These are phyloP conservation scores for Tetrahymena malaccensis DNA, from an alignment of 73 alveolate species.

Conservation along the genomic window DNA sequence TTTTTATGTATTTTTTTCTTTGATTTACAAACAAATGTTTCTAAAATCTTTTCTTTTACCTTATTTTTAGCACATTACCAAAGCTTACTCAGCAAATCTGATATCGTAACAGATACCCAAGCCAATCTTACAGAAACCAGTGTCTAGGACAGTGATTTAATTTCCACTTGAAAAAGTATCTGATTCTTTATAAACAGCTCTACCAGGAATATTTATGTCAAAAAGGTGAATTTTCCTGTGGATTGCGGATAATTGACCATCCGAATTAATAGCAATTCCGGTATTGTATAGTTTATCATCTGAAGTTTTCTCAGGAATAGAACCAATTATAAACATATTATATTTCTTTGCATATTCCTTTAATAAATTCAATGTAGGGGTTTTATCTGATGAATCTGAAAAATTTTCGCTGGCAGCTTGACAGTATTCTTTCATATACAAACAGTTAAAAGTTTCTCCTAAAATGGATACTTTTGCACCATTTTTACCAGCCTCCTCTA, in stretches of 20 bases:
- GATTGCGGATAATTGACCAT: slow-evolving; percentile 66
- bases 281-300: slow-evolving; percentile 75
- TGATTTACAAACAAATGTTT: not conserved
- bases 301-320: slow-evolving; percentile 77
- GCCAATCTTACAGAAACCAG: slow-evolving; percentile 87
- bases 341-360: slow-evolving; percentile 60
- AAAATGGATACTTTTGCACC: slow-evolving; percentile 83
- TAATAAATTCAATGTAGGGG: slow-evolving; percentile 67
- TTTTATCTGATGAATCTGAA: slow-evolving; percentile 42
- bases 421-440: slow-evolving; percentile 61
- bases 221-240: slow-evolving; percentile 87
- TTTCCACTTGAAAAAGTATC: slow-evolving; percentile 77
- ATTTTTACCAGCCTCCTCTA: slow-evolving; percentile 62
- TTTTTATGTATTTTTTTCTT: not conserved
- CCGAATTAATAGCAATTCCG: slow-evolving; percentile 62
- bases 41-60: not conserved
- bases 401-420: slow-evolving; percentile 69
- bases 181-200: slow-evolving; percentile 72
- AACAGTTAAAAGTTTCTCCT: slow-evolving; percentile 86
- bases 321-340: slow-evolving; percentile 74
- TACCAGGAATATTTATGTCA: slow-evolving; percentile 90
- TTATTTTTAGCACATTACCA: slow-evolving; percentile 47
- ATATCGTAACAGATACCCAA: slow-evolving; percentile 93
- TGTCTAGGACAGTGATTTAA: slow-evolving; percentile 59
- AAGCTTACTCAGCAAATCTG: slow-evolving; percentile 90